Percentiles rank a stretch among this genome's conserved stretches.
These are phyloP conservation scores for Yueomyces sp. DNA, from an alignment of 805 yeast species.

Conservation along the genomic window DNA sequence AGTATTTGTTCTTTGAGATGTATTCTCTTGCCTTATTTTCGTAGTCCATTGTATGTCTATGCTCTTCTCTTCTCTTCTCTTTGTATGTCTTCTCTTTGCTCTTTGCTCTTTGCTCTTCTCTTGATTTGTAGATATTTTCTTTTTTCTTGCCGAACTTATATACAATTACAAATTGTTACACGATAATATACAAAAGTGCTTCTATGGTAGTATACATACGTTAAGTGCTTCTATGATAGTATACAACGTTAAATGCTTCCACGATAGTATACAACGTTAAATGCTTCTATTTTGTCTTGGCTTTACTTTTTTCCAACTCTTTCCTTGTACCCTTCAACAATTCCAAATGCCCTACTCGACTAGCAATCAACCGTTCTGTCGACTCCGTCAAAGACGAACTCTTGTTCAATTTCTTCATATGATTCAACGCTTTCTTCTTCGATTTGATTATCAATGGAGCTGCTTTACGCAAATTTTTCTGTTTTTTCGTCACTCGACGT, in stretches of 20 bases:
- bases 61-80: no score
- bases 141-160: no score
- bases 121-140: no score
- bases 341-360: conserved; percentile 91
- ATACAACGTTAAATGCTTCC: no score
- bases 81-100: no score
- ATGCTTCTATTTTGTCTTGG: conserved; percentile 1
- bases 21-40: not conserved
- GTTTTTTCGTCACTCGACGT: conserved; percentile 42
- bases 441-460: conserved; percentile 67
- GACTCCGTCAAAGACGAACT: conserved; percentile 34
- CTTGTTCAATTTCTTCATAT: conserved; percentile 43
- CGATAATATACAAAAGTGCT: no score
- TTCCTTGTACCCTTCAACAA: conserved; percentile 82
- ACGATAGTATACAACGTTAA: no score
- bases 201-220: no score
- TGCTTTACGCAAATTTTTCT: conserved; percentile 48
- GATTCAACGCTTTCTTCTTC: conserved; percentile 40
- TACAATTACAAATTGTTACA: no score
- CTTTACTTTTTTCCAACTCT: conserved; percentile 49
- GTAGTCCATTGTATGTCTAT: no score
- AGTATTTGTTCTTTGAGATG: conserved; percentile 30
- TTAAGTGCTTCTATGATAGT: no score
- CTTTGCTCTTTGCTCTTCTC: no score
- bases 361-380: conserved; percentile 77